Percentiles rank a stretch among this genome's conserved stretches.
phyloP scores from a whole-genome alignment of 352 stramenopile genomes.

The Peronosclerospora sorghi region DNA sequence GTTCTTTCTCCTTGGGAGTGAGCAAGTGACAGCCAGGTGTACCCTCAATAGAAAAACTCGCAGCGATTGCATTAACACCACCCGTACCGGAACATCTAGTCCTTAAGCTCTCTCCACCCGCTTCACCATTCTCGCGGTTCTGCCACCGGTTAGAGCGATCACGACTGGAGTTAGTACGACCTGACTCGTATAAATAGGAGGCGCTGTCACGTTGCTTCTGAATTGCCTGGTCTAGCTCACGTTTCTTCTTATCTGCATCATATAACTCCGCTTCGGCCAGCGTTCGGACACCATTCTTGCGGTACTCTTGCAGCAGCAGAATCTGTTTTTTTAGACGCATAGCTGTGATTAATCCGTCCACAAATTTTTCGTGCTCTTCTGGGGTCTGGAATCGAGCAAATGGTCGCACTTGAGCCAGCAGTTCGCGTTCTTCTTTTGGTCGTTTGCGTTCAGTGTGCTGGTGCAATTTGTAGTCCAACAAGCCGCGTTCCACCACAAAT shows the following conservation, averaged over 20 bases:
- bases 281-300: constrained; percentile 89
- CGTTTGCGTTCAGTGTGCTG: constrained; percentile 84
- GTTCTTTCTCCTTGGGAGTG: constrained; percentile 81
- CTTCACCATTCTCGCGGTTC: constrained; percentile 33
- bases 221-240: constrained; percentile 84
- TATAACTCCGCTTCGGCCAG: constrained; percentile 92
- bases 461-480: constrained; percentile 91
- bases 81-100: constrained; percentile 15
- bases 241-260: constrained; percentile 90
- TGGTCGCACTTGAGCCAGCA: constrained; percentile 88
- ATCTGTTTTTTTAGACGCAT: constrained; percentile 94
- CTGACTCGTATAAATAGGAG: constrained; percentile 80
- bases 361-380: constrained; percentile 89
- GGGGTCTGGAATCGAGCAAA: constrained; percentile 93
- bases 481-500: constrained; percentile 84
- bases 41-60: constrained; percentile 67
- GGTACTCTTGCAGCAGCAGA: constrained; percentile 92
- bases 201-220: constrained; percentile 81
- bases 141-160: constrained; percentile 67
- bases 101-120: constrained; percentile 15
- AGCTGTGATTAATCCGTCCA: constrained; percentile 82
- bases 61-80: constrained; percentile 20
- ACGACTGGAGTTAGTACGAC: constrained; percentile 35
- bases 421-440: constrained; percentile 91
- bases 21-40: constrained; percentile 83